Evolutionary conservation across 495 filamentous ascomycete genomes (phyloP).

Genomic region (Aspergillus asperescens): DNA sequence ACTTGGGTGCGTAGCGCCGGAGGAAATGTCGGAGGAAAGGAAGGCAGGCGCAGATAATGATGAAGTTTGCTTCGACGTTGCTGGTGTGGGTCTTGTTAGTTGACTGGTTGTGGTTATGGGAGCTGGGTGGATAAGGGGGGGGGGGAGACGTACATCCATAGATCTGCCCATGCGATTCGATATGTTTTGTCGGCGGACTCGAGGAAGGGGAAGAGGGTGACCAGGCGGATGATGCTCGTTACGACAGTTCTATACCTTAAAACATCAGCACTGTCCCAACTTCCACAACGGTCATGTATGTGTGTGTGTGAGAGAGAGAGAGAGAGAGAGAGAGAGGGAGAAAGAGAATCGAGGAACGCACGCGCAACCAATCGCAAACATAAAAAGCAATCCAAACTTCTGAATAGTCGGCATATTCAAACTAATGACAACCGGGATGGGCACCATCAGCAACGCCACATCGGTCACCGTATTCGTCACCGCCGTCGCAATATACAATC

Average conservation of each 20-base stretch:
- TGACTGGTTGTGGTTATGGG: not conserved
- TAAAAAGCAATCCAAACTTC: constrained; percentile 20
- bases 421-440: constrained; percentile 30
- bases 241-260: constrained; percentile 3
- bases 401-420: constrained; percentile 22
- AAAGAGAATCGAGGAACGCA: constrained; percentile 6
- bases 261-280: not conserved
- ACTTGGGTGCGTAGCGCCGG: constrained; percentile 1
- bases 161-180: not conserved
- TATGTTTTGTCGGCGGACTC: constrained; percentile 4
- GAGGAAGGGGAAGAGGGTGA: constrained; percentile 9
- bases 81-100: not conserved
- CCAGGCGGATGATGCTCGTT: constrained; percentile 11
- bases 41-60: constrained; percentile 10
- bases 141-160: constrained; percentile 8
- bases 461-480: constrained; percentile 36
- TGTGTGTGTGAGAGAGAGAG: too few species aligned
- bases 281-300: too few species aligned
- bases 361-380: constrained; percentile 27
- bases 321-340: too few species aligned
- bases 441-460: too few species aligned
- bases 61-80: constrained; percentile 14
- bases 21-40: constrained; percentile 11
- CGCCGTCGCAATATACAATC: constrained; percentile 32
- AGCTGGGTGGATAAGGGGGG: not conserved